Conservation (phyloP, 441 rosid genomes). For the Croton setiger region DNA sequence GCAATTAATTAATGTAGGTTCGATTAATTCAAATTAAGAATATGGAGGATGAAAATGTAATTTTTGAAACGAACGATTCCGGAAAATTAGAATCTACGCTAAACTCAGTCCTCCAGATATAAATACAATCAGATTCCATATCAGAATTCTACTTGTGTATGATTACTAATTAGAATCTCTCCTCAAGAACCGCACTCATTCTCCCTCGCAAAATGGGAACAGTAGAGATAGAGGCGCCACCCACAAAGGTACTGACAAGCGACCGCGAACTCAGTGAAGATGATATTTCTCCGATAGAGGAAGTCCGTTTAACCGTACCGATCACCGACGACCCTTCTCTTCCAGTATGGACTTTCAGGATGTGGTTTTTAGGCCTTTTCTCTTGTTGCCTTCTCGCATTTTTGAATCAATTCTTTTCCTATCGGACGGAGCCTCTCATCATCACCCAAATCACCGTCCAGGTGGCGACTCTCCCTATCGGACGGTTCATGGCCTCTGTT, state of each 20-base stretch:
- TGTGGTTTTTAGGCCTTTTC: conserved; percentile 49
- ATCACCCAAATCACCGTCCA: conserved; percentile 83
- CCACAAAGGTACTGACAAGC: not conserved
- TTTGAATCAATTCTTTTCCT: conserved; percentile 57
- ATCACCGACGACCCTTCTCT: conserved; percentile 43
- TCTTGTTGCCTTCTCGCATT: conserved; percentile 52
- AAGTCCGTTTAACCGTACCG: conserved; percentile 47
- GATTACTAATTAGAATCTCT: not conserved
- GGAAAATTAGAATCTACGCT: too few relatives aligned
- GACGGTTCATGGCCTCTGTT: conserved; percentile 55
- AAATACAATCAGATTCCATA: too few relatives aligned
- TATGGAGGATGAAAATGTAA: too few relatives aligned
- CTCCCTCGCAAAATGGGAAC: conserved; percentile 21
- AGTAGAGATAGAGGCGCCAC: conserved; percentile 15
- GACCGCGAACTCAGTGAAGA: conserved; percentile 18
- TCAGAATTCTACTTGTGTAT: too few relatives aligned
- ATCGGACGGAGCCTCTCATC: conserved; percentile 80
- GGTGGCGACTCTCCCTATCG: conserved; percentile 70
- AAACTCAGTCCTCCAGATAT: too few relatives aligned
- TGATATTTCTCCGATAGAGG: conserved; percentile 40
- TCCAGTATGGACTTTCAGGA: conserved; percentile 62
- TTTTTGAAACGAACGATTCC: too few relatives aligned
- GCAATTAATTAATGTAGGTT: too few relatives aligned
- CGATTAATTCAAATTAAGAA: too few relatives aligned
- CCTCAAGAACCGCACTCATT: not conserved